Evolutionary conservation across 83 land plant species (phyloP), one percentile per base, ranked within the genome.

Genomic region (Diphasiastrum complanatum): DNA sequence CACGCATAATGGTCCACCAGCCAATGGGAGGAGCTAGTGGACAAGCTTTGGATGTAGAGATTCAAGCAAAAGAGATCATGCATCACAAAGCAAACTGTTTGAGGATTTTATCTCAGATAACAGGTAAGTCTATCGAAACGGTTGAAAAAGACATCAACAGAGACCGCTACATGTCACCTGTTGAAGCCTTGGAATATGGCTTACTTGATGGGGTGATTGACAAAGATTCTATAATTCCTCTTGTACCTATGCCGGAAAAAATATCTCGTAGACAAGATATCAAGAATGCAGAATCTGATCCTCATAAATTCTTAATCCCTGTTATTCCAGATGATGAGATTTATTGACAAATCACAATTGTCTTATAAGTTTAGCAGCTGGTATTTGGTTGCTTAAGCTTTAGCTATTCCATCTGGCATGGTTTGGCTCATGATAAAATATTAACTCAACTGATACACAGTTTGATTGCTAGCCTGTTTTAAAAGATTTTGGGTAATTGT

Each of bases 1-100:
- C 77, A 18, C 77, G 77, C 6, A 74, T 74, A 26, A 74, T 74
- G 77, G 51, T 74, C 51, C 77, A 74, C 37, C 77, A 74, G 61
- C 77, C 77, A 1, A 36, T 74, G 61, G 77, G 77, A 33, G 77
- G 77, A 20, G 77, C 77, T 3, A 74, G 77, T 68, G 77, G 77
- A 11, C 77, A 74, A 63, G 77, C 73, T 1, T 68, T 74, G 20
- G 77, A 74, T 37, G 77, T 74, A 1, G 77, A 74, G 36, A 74
- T 74, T 11, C 77, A 74, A 45, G 77, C 77, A 20, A 74, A 74
- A 55, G 77, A 74, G 61, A 63, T 74, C 40, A 74, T 74, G 77
- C 62, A 67, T 54, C 77, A 74, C 66, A 74, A 74, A 51, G 55
- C 40, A 41, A 74, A 74, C 32, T 33, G 68, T 27, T 61, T 53